Evolutionary conservation across 2,329 filamentous ascomycete species (phyloP), one percentile per base, ranked within the genome.

Genomic region (Kalmusia sp.): DNA sequence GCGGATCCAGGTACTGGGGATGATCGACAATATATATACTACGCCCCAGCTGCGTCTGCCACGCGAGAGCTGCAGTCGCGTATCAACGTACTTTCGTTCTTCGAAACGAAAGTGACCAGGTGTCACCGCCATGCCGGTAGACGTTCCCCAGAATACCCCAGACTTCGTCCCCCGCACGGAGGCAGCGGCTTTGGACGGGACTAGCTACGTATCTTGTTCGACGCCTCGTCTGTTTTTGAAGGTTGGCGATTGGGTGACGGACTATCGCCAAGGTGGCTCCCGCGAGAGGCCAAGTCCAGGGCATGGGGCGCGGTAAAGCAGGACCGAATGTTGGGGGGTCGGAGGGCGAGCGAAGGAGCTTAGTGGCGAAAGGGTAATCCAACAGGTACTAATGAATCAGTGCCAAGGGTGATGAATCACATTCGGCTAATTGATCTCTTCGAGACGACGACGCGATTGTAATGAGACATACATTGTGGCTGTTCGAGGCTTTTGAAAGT

Each of bases 21-120:
- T 25, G 30, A 46, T 46, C 43, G 43, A n/a, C 30, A 46, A 40
- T 40, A 22, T 46, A 46, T 46, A 27, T 30, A 44, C n/a, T 21
- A 17, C 27, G 15, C 21, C 8, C n/a, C 15, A 25, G 40, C 25
- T 33, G 25, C 40, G 17, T 12, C 40, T 19, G 11, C 8, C 22
- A 27, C 38, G 6, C 14, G 11, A 14, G 12, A 30, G 27, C 25
- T 31, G 17, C 25, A 31, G n/a, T 40, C 21, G 24, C 22, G 6
- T 6, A 12, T 27, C 38, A 40, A 28, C 4, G 14, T 22, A 24
- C 15, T 21, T 38, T 12, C 17, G 35, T 17, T 22, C 14, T 15
- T 38, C 17, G 19, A 38, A 38, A 5, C 17, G 6, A 21, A 38
- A 21, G 4, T 9, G 35, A 38, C 17, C 35, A 27, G 39, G 22